Evolutionary conservation across 1,139 yeast species (phyloP), one percentile per base, ranked within the genome.

Genomic region (Kluyveromyces sp.): DNA sequence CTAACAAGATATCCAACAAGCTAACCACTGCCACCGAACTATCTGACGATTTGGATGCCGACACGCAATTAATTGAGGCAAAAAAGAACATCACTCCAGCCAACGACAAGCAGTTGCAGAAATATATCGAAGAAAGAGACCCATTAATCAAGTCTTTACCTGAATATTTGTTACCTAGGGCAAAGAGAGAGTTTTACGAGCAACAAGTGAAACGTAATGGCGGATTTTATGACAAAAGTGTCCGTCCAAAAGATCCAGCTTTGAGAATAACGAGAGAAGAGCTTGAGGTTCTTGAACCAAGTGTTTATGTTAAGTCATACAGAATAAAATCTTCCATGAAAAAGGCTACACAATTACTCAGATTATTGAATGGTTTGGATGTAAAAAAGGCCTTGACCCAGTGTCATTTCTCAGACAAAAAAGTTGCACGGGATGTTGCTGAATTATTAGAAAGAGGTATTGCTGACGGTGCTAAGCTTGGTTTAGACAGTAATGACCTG

Each of bases 341-440:
- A 68, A 92, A 92, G 69, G 90, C 95, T 42, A 88, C 90, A 8
- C 73, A 81, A 39, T 85, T 89, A 45, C 74, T 88, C 54, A 74
- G 97, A 56, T 78, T 89, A 64, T 76, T 90, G 49, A 68, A 69
- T 47, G 83, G 84, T 39, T 70, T 83, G 68, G 77, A 78, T 47
- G 79, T 87, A 34, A 78, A 81, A 58, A 78, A 78, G 43, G 97
- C 97, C 48, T 84, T 92, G 54, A 87, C 92, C 44, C 97, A 90
- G 69, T 83, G 92, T 58, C 97, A 90, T 67, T 92, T 92, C 71
- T 80, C 83, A 61, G 77, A 81, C 43, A 88, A 88, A 69, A 80
- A 83, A 59, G 78, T 88, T 68, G 78, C 95, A 37, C 77, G 83
- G 45, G 96, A 88, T 56, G 75, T 89, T 50, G 92, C 82, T 47